Base-by-base conservation (phyloP, 2,329 filamentous ascomycete species). In the Epichloe gansuensis region DNA sequence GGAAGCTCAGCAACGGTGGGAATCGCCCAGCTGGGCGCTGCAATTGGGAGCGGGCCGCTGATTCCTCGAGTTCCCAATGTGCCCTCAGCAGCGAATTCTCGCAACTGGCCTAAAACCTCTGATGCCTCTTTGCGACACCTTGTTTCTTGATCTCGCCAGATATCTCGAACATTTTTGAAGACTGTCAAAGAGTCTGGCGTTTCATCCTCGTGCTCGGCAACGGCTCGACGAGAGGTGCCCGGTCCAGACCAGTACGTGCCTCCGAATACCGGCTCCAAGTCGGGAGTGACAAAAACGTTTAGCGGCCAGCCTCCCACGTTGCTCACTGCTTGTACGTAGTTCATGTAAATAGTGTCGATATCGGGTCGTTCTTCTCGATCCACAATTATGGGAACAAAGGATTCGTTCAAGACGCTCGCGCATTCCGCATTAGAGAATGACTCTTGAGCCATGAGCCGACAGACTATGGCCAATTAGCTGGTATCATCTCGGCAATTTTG, bases 341-440 rank as follows among this genome's bases (percentile, higher is more conserved):
- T 95, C 89, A 96, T 96, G 67, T 97, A 97, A 57, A 97, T 90
- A 55, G 87, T 83, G 64, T 98, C 93, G 57, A 97, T 82, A 64
- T 97, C 90, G 8, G 91, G 91, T 27, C 91, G 82, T 68, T 95
- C 89, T 68, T 98, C 93, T 54, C 90, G 82, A 68, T 98, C 93
- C 62, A 97, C 80, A 60, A 96, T 86, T 65, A 97, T 82, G 4
- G 93, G 91, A 44, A 98, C 81, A 66, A 97, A 98, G 53, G 81
- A 80, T 55, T 84, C 75, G 71, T 97, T 98, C 38, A 98, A 76
- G 53, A 95, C 75, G 25, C 80, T 71, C 15, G 93, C 89, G 55
- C 95, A 84, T 56, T 89, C 82, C 2, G 80, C 73, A 59, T 95
- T 87, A 65, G 84, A 84, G 67, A 98, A 97, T 21, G 87, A 91